phyloP scores from a whole-genome alignment of 2,329 filamentous ascomycete genomes.

The Gaeumannomyces tritici region DNA sequence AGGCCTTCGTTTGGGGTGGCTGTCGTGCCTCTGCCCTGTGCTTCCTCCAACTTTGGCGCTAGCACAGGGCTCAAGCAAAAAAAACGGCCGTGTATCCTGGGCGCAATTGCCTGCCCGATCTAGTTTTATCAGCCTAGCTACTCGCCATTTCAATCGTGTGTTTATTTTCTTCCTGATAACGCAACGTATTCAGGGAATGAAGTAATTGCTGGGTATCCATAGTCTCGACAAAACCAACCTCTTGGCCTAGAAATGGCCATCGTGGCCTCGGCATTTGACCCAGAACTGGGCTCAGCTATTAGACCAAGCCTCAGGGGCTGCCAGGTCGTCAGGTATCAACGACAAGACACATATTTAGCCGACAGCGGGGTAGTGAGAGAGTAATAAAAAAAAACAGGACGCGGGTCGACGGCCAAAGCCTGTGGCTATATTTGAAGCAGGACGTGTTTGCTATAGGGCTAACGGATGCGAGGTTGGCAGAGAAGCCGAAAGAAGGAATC shows the following conservation, averaged over 20 bases:
- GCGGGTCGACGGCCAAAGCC: not conserved
- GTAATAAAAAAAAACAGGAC: not conserved
- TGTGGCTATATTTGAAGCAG: not conserved
- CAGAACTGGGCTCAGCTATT: not conserved
- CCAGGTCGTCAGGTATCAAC: not conserved
- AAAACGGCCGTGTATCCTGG: not conserved
- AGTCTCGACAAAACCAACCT: not conserved
- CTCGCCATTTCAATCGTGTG: not conserved
- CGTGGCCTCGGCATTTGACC: not conserved
- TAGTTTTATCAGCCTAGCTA: not conserved
- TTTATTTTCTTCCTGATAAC: not conserved
- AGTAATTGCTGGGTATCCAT: too few species aligned
- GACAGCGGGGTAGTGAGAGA: not conserved
- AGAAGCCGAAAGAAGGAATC: not conserved
- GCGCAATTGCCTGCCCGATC: too few species aligned
- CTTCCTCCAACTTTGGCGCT: not conserved
- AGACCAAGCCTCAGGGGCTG: not conserved
- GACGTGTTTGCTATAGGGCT: not conserved
- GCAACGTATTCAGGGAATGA: too few species aligned
- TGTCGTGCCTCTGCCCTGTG: not conserved
- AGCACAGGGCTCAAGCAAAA: not conserved
- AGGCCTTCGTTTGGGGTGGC: not conserved
- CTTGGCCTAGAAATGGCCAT: not conserved
- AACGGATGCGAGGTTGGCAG: not conserved
- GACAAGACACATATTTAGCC: not conserved